Evolutionary conservation across 495 filamentous ascomycete genomes (phyloP).

Genomic region (Talaromyces wortmannii): DNA sequence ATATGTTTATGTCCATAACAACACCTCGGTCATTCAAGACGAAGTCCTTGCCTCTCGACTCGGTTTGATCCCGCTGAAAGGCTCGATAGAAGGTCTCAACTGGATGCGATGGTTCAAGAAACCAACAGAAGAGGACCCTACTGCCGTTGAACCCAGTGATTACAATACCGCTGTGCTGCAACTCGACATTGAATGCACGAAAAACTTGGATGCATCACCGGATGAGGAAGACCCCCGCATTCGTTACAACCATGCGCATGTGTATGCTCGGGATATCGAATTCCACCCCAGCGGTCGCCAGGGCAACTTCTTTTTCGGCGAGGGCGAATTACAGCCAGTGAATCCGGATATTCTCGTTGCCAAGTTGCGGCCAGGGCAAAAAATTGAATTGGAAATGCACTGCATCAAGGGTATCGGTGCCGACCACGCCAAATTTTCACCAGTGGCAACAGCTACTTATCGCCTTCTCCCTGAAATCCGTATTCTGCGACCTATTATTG

Average conservation of each 20-base stretch:
- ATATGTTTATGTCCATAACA: constrained; percentile 82
- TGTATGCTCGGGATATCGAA: constrained; percentile 77
- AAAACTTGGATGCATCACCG: constrained; percentile 59
- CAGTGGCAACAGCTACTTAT: constrained; percentile 91
- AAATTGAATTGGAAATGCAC: constrained; percentile 75
- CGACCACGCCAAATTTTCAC: constrained; percentile 97
- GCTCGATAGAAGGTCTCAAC: constrained; percentile 63
- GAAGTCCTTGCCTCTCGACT: constrained; percentile 88
- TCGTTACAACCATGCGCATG: constrained; percentile 74
- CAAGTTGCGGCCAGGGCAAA: constrained; percentile 88
- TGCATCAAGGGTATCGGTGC: constrained; percentile 89
- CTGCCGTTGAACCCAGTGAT: constrained; percentile 50
- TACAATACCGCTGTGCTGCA: constrained; percentile 72
- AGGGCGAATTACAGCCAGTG: constrained; percentile 60
- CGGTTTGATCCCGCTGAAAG: constrained; percentile 84
- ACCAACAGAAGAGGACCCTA: constrained; percentile 45
- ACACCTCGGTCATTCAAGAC: constrained; percentile 95
- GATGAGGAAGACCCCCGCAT: constrained; percentile 74
- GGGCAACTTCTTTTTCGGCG: constrained; percentile 54
- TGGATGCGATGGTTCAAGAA: constrained; percentile 74
- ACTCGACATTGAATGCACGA: constrained; percentile 69
- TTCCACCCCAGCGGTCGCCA: constrained; percentile 75
- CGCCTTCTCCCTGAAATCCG: constrained; percentile 80
- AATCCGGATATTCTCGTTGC: constrained; percentile 92
- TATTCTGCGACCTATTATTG: constrained; percentile 75